These are phyloP conservation scores for Phytophthora aleatoria DNA, from an alignment of 352 stramenopile genomes.

Conservation along the genomic window DNA sequence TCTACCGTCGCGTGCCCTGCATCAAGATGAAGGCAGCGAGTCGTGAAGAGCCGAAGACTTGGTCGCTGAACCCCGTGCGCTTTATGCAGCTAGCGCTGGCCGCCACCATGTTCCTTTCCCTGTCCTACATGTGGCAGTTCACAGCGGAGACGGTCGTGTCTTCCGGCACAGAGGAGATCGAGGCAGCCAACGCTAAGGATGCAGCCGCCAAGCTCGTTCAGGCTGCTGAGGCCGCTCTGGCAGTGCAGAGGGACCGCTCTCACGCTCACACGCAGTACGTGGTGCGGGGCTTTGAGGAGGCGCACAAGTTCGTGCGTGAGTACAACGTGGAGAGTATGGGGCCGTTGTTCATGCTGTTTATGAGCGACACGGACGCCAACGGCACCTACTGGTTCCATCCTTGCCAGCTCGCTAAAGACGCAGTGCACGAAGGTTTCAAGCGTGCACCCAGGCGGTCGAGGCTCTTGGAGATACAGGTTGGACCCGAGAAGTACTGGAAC, in stretches of 20 bases:
- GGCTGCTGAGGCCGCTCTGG: slow-evolving; percentile 27
- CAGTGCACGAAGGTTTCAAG: slow-evolving; percentile 61
- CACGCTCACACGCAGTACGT: slow-evolving; percentile 64
- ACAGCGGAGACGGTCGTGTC: slow-evolving; percentile 44
- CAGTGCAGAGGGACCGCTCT: slow-evolving; percentile 43
- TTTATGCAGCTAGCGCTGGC: slow-evolving; percentile 77
- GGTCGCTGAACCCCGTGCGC: slow-evolving; percentile 50
- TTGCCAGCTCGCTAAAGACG: slow-evolving; percentile 63
- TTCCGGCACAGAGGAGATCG: slow-evolving; percentile 19
- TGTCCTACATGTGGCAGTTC: slow-evolving; percentile 79
- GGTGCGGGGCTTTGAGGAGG: slow-evolving; percentile 70
- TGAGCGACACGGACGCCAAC: slow-evolving; percentile 70
- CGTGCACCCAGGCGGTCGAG: slow-evolving; percentile 63
- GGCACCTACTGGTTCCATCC: slow-evolving; percentile 82
- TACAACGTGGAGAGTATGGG: slow-evolving; percentile 69
- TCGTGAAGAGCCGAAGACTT: slow-evolving; percentile 12
- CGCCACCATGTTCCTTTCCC: slow-evolving; percentile 58
- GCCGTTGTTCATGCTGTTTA: slow-evolving; percentile 77
- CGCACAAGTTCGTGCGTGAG: slow-evolving; percentile 77
- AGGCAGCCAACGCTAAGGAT: slow-evolving; percentile 25
- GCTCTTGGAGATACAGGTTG: slow-evolving; percentile 75
- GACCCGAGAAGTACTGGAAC: slow-evolving; percentile 61
- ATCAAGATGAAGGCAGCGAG: slow-evolving; percentile 27
- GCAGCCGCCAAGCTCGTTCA: slow-evolving; percentile 25
- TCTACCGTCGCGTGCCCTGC: neutral